A percentile compares a stretch with the other conserved stretches of the same genome.
phyloP scores from a whole-genome alignment of 163 green algal species.

The Chloromonas sp. region DNA sequence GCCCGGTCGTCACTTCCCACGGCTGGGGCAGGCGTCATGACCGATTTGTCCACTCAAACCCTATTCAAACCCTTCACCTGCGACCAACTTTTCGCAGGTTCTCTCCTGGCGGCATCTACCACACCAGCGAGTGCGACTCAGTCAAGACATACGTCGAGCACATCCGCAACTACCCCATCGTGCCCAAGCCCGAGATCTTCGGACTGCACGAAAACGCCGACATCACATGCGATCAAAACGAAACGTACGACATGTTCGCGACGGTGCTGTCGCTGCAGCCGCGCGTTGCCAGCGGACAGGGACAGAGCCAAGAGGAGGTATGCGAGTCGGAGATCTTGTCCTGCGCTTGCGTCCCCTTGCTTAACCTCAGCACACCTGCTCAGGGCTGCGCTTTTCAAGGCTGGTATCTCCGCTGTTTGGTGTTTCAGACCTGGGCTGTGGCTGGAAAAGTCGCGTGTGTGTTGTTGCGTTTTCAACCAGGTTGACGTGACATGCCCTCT shows the following conservation, averaged over 20 bases:
- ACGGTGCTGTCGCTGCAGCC: conserved; percentile 71
- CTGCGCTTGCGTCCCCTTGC: too few species aligned
- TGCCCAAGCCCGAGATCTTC: conserved; percentile 74
- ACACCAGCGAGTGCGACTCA: conserved; percentile 25
- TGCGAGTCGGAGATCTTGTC: not conserved
- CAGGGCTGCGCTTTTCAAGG: too few species aligned
- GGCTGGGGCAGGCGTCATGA: too few species aligned
- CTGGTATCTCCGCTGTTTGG: too few species aligned
- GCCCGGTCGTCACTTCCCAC: too few species aligned
- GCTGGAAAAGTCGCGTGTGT: too few species aligned
- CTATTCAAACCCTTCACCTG: too few species aligned
- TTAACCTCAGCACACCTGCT: too few species aligned
- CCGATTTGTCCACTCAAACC: too few species aligned
- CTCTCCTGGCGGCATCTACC: conserved; percentile 46
- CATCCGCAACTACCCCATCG: conserved; percentile 56
- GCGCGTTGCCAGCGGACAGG: conserved; percentile 30
- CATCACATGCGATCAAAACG: conserved; percentile 81
- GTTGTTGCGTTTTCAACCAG: too few species aligned
- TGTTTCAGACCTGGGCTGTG: too few species aligned
- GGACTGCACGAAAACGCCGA: conserved; percentile 83
- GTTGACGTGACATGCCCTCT: too few species aligned
- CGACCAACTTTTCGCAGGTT: conserved; percentile 24
- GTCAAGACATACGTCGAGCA: conserved; percentile 42
- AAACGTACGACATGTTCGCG: conserved; percentile 69
- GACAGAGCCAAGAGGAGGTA: conserved; percentile 50